phyloP scores from a whole-genome alignment of 148 eudicot species.

The Chenopodium quinoa region DNA sequence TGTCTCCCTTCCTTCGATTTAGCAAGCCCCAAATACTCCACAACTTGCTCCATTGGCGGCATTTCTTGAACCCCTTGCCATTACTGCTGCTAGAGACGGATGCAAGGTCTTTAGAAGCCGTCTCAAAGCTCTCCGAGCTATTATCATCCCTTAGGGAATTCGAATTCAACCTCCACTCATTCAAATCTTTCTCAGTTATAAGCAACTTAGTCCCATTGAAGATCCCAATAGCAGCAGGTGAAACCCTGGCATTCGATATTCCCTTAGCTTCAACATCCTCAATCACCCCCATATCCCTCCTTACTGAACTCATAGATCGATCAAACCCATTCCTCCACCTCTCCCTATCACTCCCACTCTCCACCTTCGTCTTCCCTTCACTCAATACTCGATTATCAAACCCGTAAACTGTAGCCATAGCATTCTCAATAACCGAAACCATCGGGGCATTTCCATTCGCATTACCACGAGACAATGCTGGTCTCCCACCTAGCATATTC shows the following conservation, averaged over 20 bases:
- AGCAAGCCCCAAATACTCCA: constrained; percentile 59
- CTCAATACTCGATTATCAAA: constrained; percentile 40
- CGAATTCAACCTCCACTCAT: constrained; percentile 49
- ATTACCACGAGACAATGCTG: constrained; percentile 40
- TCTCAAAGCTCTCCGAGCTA: constrained; percentile 40
- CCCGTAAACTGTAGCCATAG: constrained; percentile 49
- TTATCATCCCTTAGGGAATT: constrained; percentile 44
- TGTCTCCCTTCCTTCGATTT: constrained; percentile 32
- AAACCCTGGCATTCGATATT: constrained; percentile 29
- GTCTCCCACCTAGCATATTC: constrained; percentile 50
- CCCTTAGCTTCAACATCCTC: constrained; percentile 47
- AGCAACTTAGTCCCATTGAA: constrained; percentile 48
- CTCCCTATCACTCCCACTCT: constrained; percentile 49
- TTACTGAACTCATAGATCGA: constrained; percentile 38
- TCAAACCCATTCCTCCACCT: constrained; percentile 59
- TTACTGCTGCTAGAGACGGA: constrained; percentile 32
- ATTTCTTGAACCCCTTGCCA: constrained; percentile 43
- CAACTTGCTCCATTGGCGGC: constrained; percentile 57
- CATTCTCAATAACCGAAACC: constrained; percentile 75
- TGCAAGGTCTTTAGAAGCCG: constrained; percentile 38
- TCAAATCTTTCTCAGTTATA: constrained; percentile 59
- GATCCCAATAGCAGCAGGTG: constrained; percentile 40
- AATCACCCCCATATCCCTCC: constrained; percentile 38
- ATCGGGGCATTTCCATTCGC: constrained; percentile 39
- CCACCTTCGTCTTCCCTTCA: constrained; percentile 44